Evolutionary conservation across 2,329 filamentous ascomycete species (phyloP).

Genomic region (Fusarium nurragi): DNA sequence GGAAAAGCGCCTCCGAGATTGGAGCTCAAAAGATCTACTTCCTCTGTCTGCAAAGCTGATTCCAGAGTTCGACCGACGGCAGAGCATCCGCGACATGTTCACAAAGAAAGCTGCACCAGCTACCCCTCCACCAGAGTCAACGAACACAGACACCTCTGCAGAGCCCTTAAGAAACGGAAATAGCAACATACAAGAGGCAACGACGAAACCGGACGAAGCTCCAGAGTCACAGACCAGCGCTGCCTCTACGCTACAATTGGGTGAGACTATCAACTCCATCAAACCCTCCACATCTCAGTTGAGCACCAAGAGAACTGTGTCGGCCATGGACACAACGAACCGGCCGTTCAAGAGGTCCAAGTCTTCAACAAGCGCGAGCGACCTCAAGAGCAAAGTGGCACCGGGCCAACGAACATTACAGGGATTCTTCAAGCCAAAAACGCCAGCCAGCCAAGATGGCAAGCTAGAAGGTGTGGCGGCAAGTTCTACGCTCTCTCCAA

Average conservation of each 20-base stretch:
- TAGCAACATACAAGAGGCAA: neutral
- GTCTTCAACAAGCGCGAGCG: conserved; percentile 31
- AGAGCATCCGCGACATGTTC: conserved; percentile 95
- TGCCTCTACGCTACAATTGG: neutral
- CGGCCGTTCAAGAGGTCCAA: conserved; percentile 44
- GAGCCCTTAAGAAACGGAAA: neutral
- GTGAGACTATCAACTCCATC: neutral
- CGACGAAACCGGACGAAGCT: neutral
- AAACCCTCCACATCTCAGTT: conserved; percentile 1
- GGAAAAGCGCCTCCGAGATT: conserved; percentile 73
- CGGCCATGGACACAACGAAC: conserved; percentile 6
- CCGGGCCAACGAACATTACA: conserved; percentile 68
- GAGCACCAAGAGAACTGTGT: conserved; percentile 31
- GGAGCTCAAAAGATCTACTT: conserved; percentile 72
- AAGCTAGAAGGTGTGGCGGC: conserved; percentile 5
- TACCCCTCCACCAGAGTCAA: conserved; percentile 6
- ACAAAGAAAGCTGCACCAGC: conserved; percentile 48
- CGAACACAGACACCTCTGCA: neutral
- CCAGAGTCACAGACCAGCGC: neutral
- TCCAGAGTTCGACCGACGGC: conserved; percentile 85
- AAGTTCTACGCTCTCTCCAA: conserved; percentile 21
- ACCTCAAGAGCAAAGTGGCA: conserved; percentile 47
- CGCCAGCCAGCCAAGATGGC: conserved; percentile 16
- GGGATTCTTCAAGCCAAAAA: conserved; percentile 77
- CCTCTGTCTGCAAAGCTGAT: conserved; percentile 84